Evolutionary conservation across 164 flowering plant species (phyloP), one percentile per base, ranked within the genome.

Genomic region (Liquidambar formosana): DNA sequence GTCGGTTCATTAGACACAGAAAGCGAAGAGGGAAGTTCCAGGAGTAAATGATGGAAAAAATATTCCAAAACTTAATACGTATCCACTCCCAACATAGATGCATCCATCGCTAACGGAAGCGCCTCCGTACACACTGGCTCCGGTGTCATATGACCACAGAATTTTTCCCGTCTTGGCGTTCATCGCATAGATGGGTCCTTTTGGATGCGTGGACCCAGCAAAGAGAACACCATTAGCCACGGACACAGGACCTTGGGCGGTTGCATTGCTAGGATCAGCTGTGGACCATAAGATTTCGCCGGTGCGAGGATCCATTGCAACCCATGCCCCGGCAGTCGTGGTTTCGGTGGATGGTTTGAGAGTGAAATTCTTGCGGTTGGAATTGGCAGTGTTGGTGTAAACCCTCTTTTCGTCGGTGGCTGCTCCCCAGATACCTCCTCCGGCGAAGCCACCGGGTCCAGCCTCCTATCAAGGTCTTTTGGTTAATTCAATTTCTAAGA

Each of bases 381-480:
- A 45, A 57, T 83, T 81, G 72, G 66, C 81, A 14, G 79, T 79
- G 81, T 83, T 83, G n/a, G 87, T 81, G 72, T 79, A 83, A 12
- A 83, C 70, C 16, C 73, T 71, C 58, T 13, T 66, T 8, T 43
- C 71, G 41, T 83, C 86, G 0, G 87, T 83, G 14, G 87, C 87
- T 28, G 85, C 71, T 3, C 85, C 87, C 87, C 87, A 84, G 1
- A 14, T 68, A 0, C 83, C 87, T 44, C 87, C 87, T 64, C 82
- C 87, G 0, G 14, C 58, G 0, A 18, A 5, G 0, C 84, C 77
- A 14, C 86, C 86, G 12, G 86, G 84, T 44, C 86, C 86, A 53
- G 83, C 83, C 38, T 68, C 67, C 86, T 82, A 67, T 38, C 14
- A 14, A 58, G 6, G 6, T 46, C 66, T 48, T 22, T 14, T 61